These are phyloP conservation scores for Malus fusca DNA, from an alignment of 306 rosid genomes.

Conservation along the genomic window DNA sequence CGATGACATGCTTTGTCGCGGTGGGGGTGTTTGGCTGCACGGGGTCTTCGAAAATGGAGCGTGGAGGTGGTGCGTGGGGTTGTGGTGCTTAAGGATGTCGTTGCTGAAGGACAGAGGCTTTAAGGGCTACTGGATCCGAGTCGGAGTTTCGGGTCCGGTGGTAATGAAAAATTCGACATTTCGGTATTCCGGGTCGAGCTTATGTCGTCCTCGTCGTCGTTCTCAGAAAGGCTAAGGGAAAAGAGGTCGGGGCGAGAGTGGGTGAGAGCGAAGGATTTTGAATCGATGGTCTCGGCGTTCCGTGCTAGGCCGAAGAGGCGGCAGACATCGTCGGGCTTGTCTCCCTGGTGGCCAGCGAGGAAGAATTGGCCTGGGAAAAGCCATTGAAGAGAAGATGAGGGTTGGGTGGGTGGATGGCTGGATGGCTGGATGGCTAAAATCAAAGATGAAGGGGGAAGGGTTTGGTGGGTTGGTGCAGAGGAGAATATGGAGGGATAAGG, in stretches of 20 bases:
- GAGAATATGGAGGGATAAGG: too few species aligned
- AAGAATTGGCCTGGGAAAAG: slow-evolving; percentile 72
- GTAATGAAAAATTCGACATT: slow-evolving; percentile 83
- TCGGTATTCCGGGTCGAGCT: slow-evolving; percentile 58
- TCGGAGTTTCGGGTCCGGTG: slow-evolving; percentile 74
- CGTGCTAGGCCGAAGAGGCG: slow-evolving; percentile 44
- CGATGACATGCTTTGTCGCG: slow-evolving; percentile 39
- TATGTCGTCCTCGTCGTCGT: slow-evolving; percentile 71
- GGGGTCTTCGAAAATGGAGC: slow-evolving; percentile 45
- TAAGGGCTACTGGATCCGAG: slow-evolving; percentile 34
- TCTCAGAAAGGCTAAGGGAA: slow-evolving; percentile 71
- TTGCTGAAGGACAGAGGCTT: slow-evolving; percentile 61
- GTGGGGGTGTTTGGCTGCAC: slow-evolving; percentile 15
- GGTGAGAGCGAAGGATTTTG: slow-evolving; percentile 48
- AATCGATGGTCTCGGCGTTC: slow-evolving; percentile 58
- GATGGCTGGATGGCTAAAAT: too few species aligned
- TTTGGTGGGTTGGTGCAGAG: too few species aligned
- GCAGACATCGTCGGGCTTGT: slow-evolving; percentile 68
- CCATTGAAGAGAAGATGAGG: background rate
- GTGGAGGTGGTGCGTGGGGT: background rate
- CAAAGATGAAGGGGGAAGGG: too few species aligned
- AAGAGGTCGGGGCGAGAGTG: slow-evolving; percentile 65
- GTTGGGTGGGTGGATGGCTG: too few species aligned
- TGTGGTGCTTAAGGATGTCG: slow-evolving; percentile 75
- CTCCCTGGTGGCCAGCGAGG: slow-evolving; percentile 88